Evolutionary conservation across 2,329 filamentous ascomycete genomes (phyloP).

Genomic region (Colletotrichum magnum): DNA sequence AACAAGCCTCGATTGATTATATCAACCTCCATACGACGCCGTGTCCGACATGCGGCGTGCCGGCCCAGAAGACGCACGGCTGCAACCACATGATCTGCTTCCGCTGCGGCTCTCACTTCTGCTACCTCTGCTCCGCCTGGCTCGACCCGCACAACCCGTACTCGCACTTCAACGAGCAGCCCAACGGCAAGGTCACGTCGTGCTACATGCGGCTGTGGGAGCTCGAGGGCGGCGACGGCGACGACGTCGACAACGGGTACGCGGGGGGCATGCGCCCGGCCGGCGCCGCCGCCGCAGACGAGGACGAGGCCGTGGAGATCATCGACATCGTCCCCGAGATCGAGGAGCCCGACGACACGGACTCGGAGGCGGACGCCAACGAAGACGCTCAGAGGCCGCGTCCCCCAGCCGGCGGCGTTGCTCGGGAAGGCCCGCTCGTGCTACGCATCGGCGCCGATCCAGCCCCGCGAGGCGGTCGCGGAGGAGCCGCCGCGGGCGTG

Average conservation of each 20-base stretch:
- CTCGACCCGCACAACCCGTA: conserved; percentile 87
- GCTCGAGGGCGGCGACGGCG: conserved; percentile 83
- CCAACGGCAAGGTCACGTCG: conserved; percentile 64
- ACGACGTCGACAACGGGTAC: conserved; percentile 63
- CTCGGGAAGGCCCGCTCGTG: conserved; percentile 69
- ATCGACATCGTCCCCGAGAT: conserved; percentile 45
- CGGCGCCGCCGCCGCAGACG: conserved; percentile 32
- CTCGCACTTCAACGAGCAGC: conserved; percentile 83
- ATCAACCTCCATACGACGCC: conserved; percentile 84
- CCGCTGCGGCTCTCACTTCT: conserved; percentile 92
- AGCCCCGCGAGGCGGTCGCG: conserved; percentile 46
- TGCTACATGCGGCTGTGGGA: conserved; percentile 95
- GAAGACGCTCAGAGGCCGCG: conserved; percentile 43
- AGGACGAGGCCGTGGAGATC: conserved; percentile 30
- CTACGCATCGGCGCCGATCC: conserved; percentile 64
- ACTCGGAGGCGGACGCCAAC: conserved; percentile 47
- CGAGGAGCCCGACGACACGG: conserved; percentile 52
- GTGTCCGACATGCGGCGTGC: conserved; percentile 89
- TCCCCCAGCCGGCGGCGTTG: conserved; percentile 59
- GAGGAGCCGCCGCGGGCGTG: conserved; percentile 21
- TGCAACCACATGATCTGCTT: conserved; percentile 98
- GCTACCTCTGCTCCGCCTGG: conserved; percentile 94
- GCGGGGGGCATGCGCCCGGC: conserved; percentile 51
- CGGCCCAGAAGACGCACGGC: conserved; percentile 90
- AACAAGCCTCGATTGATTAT: conserved; percentile 89